Evolutionary conservation across 2,329 filamentous ascomycete species (phyloP).

Genomic region (Talaromyces sp.): DNA sequence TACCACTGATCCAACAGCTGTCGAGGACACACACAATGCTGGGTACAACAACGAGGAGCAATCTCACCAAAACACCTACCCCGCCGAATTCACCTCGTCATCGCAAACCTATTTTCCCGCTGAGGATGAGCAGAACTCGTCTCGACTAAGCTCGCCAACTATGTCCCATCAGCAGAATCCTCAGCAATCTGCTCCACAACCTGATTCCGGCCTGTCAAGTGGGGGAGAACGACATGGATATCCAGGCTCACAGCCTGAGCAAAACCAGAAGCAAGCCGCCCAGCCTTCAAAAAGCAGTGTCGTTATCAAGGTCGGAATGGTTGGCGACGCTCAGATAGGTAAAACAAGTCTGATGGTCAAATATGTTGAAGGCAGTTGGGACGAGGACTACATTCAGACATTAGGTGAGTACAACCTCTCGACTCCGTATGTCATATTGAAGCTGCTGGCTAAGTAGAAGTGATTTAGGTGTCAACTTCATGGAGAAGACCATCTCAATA

Average conservation of each 20-base stretch:
- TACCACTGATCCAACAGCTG: constrained; percentile 4
- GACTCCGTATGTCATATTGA: background rate
- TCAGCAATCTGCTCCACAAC: constrained; percentile 40
- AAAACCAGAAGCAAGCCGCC: constrained; percentile 40
- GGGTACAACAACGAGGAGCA: constrained; percentile 43
- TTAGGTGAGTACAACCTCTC: constrained; percentile 54
- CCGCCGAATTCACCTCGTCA: constrained; percentile 39
- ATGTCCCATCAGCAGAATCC: constrained; percentile 37
- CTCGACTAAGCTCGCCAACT: constrained; percentile 39
- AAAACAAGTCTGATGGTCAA: constrained; percentile 99
- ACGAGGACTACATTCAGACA: constrained; percentile 99
- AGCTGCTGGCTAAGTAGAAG: constrained; percentile 6
- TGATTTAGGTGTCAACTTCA: constrained; percentile 82
- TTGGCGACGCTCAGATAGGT: constrained; percentile 96
- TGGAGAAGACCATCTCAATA: constrained; percentile 99
- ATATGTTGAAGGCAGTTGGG: constrained; percentile 98
- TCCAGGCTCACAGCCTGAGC: constrained; percentile 49
- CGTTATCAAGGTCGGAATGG: constrained; percentile 99
- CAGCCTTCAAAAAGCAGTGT: constrained; percentile 57
- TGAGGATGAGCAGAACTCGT: constrained; percentile 44
- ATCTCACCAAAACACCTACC: constrained; percentile 36
- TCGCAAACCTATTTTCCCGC: constrained; percentile 37
- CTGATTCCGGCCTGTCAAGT: constrained; percentile 48
- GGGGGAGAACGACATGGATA: constrained; percentile 42
- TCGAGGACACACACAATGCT: constrained; percentile 24